Evolutionary conservation across 257 asterid species (phyloP), one percentile per base, ranked within the genome.

Genomic region (Plectranthus barbatus): DNA sequence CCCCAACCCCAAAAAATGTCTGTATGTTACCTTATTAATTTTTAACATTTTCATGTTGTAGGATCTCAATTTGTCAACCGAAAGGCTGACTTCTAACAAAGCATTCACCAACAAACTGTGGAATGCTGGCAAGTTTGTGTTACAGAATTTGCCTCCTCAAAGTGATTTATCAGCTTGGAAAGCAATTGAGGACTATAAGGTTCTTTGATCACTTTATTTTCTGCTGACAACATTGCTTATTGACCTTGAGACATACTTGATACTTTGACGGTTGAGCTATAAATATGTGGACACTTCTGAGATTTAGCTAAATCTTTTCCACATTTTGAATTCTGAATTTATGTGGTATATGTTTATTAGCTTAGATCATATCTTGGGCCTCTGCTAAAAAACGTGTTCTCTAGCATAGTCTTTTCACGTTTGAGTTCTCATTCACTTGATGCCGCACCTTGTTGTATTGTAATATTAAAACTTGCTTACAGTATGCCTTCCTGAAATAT

Each of bases 81-180:
- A 92, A 75, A 85, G 99, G 76, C 77, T 92, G 81, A 73, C 76
- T 59, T 82, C 99, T 68, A 92, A 79, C 77, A 92, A 89, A 86
- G 97, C 95, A 24, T 92, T 92, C 82, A 89, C 96, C 81, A 92
- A 92, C 83, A 92, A 92, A 81, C 76, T 92, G 42, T 92, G 99
- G 99, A 92, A 92, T 72, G 99, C 97, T 71, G 99, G 96, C 76
- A 92, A 92, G 83, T 92, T 92, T 70, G 71, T 92, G 79, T 71
- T 92, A 75, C 97, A 87, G 79, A 92, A 89, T 79, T 74, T 92
- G 80, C 98, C 98, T 26, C 68, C 44, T 71, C 89, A 79, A 76
- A 84, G 69, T 72, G 95, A 86, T 72, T 33, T 45, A 60, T 71
- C 93, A 74, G 85, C 96, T 74, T 81, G 95, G 95, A 76, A 75